These are phyloP conservation scores for Podaxis sp. DNA, from an alignment of 768 basidiomycete genomes.

Conservation along the genomic window DNA sequence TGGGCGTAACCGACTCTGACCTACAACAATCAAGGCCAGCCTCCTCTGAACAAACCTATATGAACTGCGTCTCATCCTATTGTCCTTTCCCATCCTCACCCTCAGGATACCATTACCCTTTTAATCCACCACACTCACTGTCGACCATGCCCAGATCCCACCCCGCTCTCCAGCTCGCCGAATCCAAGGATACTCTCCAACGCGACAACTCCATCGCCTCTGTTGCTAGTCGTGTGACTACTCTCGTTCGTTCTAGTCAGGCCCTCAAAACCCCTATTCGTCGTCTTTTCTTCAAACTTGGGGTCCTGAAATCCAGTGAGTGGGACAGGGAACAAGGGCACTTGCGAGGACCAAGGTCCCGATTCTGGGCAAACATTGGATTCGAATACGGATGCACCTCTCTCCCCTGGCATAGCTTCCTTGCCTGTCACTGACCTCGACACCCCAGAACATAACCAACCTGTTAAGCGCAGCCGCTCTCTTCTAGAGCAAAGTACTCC, in stretches of 20 bases:
- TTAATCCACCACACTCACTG: not conserved
- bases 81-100: not conserved
- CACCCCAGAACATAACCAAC: not conserved
- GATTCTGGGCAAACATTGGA: slow-evolving; percentile 1
- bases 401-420: slow-evolving; percentile 2
- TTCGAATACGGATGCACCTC: not conserved
- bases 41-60: not conserved
- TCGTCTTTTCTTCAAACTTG: slow-evolving; percentile 41
- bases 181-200: slow-evolving; percentile 1
- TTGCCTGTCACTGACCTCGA: not conserved
- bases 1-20: not conserved
- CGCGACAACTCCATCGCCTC: slow-evolving; percentile 1
- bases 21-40: not conserved
- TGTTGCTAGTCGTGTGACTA: not conserved
- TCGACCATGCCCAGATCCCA: not conserved
- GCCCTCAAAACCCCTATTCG: slow-evolving; percentile 32
- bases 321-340: slow-evolving; percentile 27
- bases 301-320: slow-evolving; percentile 27
- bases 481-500: not conserved
- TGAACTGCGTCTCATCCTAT: not conserved
- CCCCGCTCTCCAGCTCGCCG: not conserved
- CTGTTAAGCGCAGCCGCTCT: not conserved
- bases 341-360: slow-evolving; percentile 19
- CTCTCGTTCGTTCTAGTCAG: not conserved
- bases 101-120: not conserved